Evolutionary conservation across 495 filamentous ascomycete genomes (phyloP), one percentile per base, ranked within the genome.

Genomic region (Aspergillus heteromorphus): DNA sequence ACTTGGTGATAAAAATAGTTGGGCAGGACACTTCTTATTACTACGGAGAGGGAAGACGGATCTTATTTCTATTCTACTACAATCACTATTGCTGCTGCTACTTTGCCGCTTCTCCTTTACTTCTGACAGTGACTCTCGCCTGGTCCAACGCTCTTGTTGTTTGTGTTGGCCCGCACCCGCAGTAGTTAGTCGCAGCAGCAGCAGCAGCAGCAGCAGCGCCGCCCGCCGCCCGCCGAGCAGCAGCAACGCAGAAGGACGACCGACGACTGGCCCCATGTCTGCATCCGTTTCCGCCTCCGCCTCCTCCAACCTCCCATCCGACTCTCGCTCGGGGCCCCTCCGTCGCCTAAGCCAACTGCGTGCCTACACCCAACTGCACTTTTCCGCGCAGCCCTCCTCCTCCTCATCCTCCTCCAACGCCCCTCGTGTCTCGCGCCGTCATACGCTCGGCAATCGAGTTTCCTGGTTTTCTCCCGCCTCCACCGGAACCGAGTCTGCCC

Each of bases 341-440:
- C 79, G 87, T 23, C 85, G 87, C 29, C 73, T 95, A 51, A 87
- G 80, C 57, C 87, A 89, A 71, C 76, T 95, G 49, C 81, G 87
- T 54, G 84, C 75, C 69, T 87, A 88, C 71, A 86, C 85, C 2
- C 82, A 85, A 59, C 83, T 75, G 60, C 81, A 84, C 73, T 73
- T 84, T 43, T 73, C 83, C 59, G 73, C 82, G 58, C 41, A 57
- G 55, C 74, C 79, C 25, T 74, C 77, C 49, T 73, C 79, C 40
- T 68, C 71, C 45, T 66, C 68, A 54, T 66, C 67, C 14, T 61
- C 56, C 45, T 57, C 66, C 61, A 67, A 59, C 64, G 65, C 54
- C 66, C 57, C 47, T 55, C 43, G 43, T 10, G 20, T 51, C 45
- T 64, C 57, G 19, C 64, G 66, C 49, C 70, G 68, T 41, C 65